Base-by-base conservation (phyloP, 176 grass and related monocot species). In the Guadua angustifolia region DNA sequence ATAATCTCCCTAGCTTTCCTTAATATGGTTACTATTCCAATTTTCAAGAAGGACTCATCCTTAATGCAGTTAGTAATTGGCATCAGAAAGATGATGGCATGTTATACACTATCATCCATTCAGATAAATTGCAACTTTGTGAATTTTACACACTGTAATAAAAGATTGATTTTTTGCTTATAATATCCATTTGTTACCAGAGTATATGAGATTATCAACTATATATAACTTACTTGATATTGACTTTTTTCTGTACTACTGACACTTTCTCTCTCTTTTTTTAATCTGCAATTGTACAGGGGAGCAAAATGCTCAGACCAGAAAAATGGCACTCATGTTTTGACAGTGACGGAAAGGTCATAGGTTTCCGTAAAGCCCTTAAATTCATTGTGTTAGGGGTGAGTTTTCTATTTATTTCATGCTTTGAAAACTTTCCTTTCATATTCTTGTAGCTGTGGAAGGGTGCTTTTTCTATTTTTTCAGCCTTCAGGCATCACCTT, bases 361-460 rank as follows among this genome's bases (percentile, higher is more conserved):
- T 89, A 55, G 90, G 87, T 80, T 95, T 98, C 74, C 87, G 73
- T 21, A 98, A 98, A 86, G 89, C 91, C 65, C 96, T 98, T 32
- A 98, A 95, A 50, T 92, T 98, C 88, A 95, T 98, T 81, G 58
- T 95, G 29, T 70, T 95, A 71, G 96, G 96, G 78, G 96, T 98
- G 92, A 90, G 89, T 84, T 72, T 13, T 46, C n/a, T 77, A 22
- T 76, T 57, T 47, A 19, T 77, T 88, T 70, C 0, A 15, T 74
- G 61, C n/a, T n/a, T n/a, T n/a, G n/a, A n/a, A n/a, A n/a, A n/a
- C 32, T 17, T 62, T 0, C 24, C 5, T 16, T 68, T 60, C 61
- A 85, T 81, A 12, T 75, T 74, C 10, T 42, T 83, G 6, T 55
- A 77, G 50, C 50, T 66, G 71, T 52, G 21, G 44, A 24, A 52